Conservation (phyloP, 2,329 filamentous ascomycete species). For the Huntiella decipiens region DNA sequence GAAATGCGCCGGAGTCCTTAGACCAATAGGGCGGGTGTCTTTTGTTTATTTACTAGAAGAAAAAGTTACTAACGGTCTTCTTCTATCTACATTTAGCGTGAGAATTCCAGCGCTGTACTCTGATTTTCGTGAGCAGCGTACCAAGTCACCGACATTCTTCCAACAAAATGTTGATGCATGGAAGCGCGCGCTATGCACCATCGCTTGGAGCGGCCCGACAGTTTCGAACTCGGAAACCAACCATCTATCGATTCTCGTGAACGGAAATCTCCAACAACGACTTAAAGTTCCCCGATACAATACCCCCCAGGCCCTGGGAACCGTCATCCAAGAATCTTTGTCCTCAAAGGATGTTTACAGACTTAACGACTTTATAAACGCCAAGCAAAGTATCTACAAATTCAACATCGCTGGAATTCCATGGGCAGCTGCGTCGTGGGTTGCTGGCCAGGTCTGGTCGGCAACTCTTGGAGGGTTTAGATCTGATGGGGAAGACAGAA, state of each 20-base stretch:
- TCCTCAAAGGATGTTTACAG: slow-evolving; percentile 50
- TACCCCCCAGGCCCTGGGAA: slow-evolving; percentile 58
- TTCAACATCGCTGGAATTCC: slow-evolving; percentile 47
- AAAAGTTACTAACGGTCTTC: background rate
- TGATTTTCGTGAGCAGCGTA: slow-evolving; percentile 57
- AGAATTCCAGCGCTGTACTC: slow-evolving; percentile 76
- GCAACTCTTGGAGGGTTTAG: slow-evolving; percentile 24
- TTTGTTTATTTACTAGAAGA: background rate
- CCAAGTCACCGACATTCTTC: slow-evolving; percentile 71
- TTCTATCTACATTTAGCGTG: slow-evolving; percentile 28
- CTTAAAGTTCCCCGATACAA: slow-evolving; percentile 65
- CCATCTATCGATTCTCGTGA: slow-evolving; percentile 32
- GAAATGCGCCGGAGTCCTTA: background rate
- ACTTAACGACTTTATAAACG: slow-evolving; percentile 45
- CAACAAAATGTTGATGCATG: slow-evolving; percentile 62
- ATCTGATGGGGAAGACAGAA: slow-evolving; percentile 28
- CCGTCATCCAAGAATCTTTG: slow-evolving; percentile 59
- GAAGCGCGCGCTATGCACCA: slow-evolving; percentile 53
- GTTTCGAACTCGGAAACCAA: slow-evolving; percentile 24
- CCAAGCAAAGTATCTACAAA: slow-evolving; percentile 52
- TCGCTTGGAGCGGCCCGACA: slow-evolving; percentile 41
- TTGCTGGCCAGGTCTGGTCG: slow-evolving; percentile 49
- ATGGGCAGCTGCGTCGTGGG: slow-evolving; percentile 57
- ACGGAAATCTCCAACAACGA: slow-evolving; percentile 46
- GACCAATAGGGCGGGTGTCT: no score